Percentiles rank a stretch among this genome's conserved stretches.
Evolutionary conservation across 2,329 filamentous ascomycete genomes (phyloP).

Genomic region (Alternaria brassicicola): DNA sequence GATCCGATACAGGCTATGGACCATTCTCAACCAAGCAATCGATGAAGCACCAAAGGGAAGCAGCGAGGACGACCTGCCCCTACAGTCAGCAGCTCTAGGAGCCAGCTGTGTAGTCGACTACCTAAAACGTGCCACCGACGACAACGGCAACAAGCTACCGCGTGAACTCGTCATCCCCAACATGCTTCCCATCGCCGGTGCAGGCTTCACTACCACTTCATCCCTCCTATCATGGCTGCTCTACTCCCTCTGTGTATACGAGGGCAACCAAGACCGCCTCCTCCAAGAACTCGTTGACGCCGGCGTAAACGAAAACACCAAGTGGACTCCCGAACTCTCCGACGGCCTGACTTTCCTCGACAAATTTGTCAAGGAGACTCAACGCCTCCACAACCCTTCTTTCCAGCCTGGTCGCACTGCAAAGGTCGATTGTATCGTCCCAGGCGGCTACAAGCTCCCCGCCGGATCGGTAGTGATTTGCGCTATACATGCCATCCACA

Average conservation of each 20-base stretch:
- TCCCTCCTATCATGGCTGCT: constrained; percentile 31
- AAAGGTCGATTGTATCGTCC: constrained; percentile 62
- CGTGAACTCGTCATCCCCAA: constrained; percentile 21
- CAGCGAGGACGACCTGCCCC: constrained; percentile 21
- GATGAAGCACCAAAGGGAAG: constrained; percentile 16
- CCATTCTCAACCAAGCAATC: constrained; percentile 12
- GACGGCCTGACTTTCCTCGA: constrained; percentile 28
- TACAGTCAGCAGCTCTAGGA: constrained; percentile 46
- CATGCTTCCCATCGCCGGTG: constrained; percentile 15
- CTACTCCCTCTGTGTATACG: constrained; percentile 25
- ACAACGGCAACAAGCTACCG: constrained; percentile 30
- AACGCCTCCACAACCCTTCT: constrained; percentile 28
- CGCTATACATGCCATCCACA: constrained; percentile 54
- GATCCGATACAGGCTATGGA: constrained; percentile 6
- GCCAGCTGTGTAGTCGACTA: constrained; percentile 37
- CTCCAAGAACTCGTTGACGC: constrained; percentile 30
- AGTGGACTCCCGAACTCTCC: constrained; percentile 25
- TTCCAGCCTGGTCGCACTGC: constrained; percentile 60
- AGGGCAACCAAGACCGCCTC: constrained; percentile 26
- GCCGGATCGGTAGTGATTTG: constrained; percentile 61
- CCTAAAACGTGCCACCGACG: constrained; percentile 27
- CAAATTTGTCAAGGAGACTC: constrained; percentile 32
- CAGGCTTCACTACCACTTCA: constrained; percentile 30
- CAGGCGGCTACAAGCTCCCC: constrained; percentile 64
- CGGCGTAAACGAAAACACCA: constrained; percentile 23